Conservation (phyloP, 306 rosid genomes). For the Astragalus glycyphyllos region DNA sequence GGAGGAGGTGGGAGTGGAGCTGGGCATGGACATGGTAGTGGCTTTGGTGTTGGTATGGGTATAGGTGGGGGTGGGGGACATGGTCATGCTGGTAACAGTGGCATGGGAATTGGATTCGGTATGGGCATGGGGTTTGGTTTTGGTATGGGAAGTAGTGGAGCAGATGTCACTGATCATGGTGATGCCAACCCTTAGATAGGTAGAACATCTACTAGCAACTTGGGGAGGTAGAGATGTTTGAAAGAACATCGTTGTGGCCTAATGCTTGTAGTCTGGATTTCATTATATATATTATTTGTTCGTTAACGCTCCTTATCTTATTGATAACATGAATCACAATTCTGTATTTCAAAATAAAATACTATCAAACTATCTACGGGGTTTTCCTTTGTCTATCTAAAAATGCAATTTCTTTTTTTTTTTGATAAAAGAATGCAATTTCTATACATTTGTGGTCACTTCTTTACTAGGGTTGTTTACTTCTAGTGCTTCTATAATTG, state of each 20-base stretch:
- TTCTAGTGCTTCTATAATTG: too few relatives aligned
- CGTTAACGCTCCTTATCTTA: neutral
- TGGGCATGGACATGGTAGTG: conserved; percentile 53
- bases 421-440: too few relatives aligned
- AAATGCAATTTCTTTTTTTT: too few relatives aligned
- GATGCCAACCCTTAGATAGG: conserved; percentile 28
- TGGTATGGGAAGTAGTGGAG: conserved; percentile 48
- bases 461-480: too few relatives aligned
- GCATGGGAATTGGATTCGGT: conserved; percentile 60
- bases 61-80: conserved; percentile 22
- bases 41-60: conserved; percentile 48
- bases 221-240: neutral
- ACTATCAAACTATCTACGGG: neutral
- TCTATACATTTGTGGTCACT: too few relatives aligned
- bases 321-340: neutral
- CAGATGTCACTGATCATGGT: neutral
- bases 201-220: neutral
- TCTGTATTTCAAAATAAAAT: neutral
- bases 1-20: conserved; percentile 19
- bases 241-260: neutral
- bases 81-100: conserved; percentile 31
- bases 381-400: too few relatives aligned
- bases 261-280: neutral
- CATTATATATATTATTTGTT: neutral
- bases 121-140: conserved; percentile 64